Percentiles rank a stretch among this genome's conserved stretches.
Conservation (phyloP, 371 early-diverging fungal genomes). For the Rhizopus sp. region DNA sequence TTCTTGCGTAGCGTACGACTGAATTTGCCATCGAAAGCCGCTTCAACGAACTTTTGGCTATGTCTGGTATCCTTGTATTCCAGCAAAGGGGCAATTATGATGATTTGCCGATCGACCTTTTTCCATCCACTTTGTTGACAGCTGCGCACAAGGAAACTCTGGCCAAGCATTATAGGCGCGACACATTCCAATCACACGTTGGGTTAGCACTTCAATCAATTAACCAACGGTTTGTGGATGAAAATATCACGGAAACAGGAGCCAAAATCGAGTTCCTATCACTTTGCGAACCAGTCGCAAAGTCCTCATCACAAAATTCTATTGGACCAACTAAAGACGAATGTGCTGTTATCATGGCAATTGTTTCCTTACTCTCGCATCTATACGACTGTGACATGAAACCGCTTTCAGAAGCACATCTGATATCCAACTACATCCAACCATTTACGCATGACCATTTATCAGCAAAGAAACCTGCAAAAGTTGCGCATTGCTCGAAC, state of each 20-base stretch:
- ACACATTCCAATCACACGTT: conserved; percentile 24
- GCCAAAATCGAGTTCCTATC: conserved; percentile 26
- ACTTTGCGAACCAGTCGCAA: conserved; percentile 24
- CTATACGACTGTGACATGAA: conserved; percentile 27
- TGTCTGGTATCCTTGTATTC: conserved; percentile 24
- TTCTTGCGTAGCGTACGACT: conserved; percentile 14
- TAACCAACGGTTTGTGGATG: conserved; percentile 26
- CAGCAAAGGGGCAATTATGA: conserved; percentile 21
- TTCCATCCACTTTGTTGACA: conserved; percentile 22
- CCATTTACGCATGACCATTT: too few relatives aligned
- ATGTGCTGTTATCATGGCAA: conserved; percentile 31
- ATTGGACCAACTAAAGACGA: conserved; percentile 26
- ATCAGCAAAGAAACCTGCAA: too few relatives aligned
- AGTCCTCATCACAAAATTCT: conserved; percentile 21
- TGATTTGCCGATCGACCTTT: conserved; percentile 19
- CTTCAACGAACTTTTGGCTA: conserved; percentile 20
- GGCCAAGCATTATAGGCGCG: conserved; percentile 16
- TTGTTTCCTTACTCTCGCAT: conserved; percentile 18
- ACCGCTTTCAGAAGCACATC: conserved; percentile 27
- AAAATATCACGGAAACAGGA: conserved; percentile 26
- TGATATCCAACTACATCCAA: conserved; percentile 23
- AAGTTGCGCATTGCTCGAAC: too few relatives aligned
- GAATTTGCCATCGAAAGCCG: conserved; percentile 19
- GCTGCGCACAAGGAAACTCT: conserved; percentile 22
- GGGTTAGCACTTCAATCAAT: conserved; percentile 24